Base-by-base conservation (phyloP, 257 asterid species). In the Salvia hispanica region DNA sequence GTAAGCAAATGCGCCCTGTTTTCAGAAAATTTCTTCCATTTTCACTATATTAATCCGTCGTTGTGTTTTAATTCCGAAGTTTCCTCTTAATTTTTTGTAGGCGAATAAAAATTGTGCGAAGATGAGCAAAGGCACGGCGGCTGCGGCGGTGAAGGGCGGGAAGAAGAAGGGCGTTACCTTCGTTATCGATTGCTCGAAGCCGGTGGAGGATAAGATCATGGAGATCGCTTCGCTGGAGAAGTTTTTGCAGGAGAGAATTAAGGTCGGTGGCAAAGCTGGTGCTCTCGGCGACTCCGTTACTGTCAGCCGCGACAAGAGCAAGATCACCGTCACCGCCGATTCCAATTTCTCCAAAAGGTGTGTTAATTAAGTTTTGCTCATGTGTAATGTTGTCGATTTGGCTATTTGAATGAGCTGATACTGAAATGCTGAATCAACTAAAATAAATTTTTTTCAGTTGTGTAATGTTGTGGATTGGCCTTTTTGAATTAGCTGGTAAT, bases 211-310 rank as follows among this genome's bases (percentile, higher is more conserved):
- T 43, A 80, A 71, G 73, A 82, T 82, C 31, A 25, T 25, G 31
- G 31, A 25, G 31, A 25, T 25, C 31, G 31, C 31, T 25, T 25
- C 31, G 31, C 13, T 83, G 50, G 88, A 80, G 70, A 83, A 83
- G 82, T 83, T 83, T 62, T 66, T 83, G 18, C 88, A 77, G 67
- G 88, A 80, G 70, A 73, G 88, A 12, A 83, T 83, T 48, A 83
- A 83, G 76, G 88, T 83, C 40, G 88, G 83, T 14, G 85, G 88
- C 42, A 83, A 83, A 67, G 83, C 88, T 40, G 88, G 88, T n/a
- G 78, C 83, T 12, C 85, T 83, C 31, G 85, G 85, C 1, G 88
- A 83, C 16, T 73, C 85, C 15, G 83, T 83, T 4, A 63, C 82
- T 16, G 70, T 80, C 47, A 43, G 62, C 7, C 88, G 85, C 28